Percentiles rank a stretch among this genome's conserved stretches.
Evolutionary conservation across 257 asterid species (phyloP).

Genomic region (Scutellaria galericulata): DNA sequence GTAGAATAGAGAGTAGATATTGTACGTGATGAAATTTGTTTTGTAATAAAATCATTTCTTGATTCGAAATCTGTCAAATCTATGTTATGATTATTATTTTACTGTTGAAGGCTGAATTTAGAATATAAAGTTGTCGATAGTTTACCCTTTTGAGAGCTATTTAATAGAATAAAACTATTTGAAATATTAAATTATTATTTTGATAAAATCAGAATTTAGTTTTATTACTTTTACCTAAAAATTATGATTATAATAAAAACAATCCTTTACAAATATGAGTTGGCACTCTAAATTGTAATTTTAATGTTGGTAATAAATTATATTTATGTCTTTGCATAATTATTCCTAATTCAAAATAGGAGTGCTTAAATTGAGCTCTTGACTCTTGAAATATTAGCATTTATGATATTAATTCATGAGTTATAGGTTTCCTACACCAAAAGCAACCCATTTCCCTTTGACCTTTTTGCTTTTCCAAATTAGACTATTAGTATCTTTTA

Average conservation of each 20-base stretch:
- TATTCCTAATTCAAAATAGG: conserved; percentile 38
- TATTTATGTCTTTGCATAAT: conserved; percentile 42
- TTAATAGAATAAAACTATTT: no score
- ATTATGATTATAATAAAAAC: conserved; percentile 10
- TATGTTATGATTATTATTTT: no score
- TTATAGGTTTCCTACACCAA: conserved; percentile 30
- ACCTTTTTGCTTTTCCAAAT: conserved; percentile 7
- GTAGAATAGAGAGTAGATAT: no score
- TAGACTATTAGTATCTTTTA: background rate
- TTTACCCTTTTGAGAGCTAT: background rate
- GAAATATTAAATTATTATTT: background rate
- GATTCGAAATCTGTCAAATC: no score
- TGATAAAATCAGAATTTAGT: background rate
- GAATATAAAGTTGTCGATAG: no score
- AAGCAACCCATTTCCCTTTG: conserved; percentile 22
- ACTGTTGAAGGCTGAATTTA: no score
- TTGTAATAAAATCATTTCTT: no score
- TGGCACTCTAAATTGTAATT: conserved; percentile 36
- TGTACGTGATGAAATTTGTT: no score
- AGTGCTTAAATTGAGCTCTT: conserved; percentile 49
- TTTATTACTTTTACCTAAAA: background rate
- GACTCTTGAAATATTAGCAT: conserved; percentile 46
- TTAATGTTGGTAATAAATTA: conserved; percentile 45
- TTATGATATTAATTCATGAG: conserved; percentile 32
- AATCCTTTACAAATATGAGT: conserved; percentile 26